These are phyloP conservation scores for Paxillus ammoniavirescens DNA, from an alignment of 768 basidiomycete species.

Conservation along the genomic window DNA sequence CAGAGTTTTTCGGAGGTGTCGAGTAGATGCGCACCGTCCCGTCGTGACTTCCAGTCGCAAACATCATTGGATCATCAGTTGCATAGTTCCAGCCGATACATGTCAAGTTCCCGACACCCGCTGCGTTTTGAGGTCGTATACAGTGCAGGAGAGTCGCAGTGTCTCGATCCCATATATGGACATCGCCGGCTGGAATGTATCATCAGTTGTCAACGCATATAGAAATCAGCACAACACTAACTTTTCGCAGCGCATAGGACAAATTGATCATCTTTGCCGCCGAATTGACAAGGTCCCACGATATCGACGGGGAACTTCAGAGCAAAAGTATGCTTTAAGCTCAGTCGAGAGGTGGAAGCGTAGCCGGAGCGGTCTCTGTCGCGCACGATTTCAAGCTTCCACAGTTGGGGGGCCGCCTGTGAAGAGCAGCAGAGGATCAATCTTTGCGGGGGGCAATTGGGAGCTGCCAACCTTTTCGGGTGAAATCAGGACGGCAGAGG, in stretches of 20 bases:
- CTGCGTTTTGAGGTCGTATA: slow-evolving; percentile 52
- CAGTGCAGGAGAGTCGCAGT: slow-evolving; percentile 70
- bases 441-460: slow-evolving; percentile 5
- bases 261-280: slow-evolving; percentile 77
- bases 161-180: slow-evolving; percentile 86
- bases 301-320: slow-evolving; percentile 69
- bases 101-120: slow-evolving; percentile 64
- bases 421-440: slow-evolving; percentile 5
- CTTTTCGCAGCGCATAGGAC: slow-evolving; percentile 79
- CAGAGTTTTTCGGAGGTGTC: slow-evolving; percentile 30
- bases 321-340: slow-evolving; percentile 68
- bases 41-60: slow-evolving; percentile 77
- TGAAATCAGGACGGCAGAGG: slow-evolving; percentile 42
- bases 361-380: slow-evolving; percentile 42
- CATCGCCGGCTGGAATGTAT: slow-evolving; percentile 59
- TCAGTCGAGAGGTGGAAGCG: slow-evolving; percentile 29
- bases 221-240: slow-evolving; percentile 18
- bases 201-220: background rate
- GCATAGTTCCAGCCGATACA: slow-evolving; percentile 80
- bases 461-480: slow-evolving; percentile 24
- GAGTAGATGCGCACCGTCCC: slow-evolving; percentile 77
- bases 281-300: slow-evolving; percentile 80
- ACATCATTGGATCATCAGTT: slow-evolving; percentile 47
- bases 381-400: slow-evolving; percentile 66
- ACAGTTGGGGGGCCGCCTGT: slow-evolving; percentile 75